phyloP scores from a whole-genome alignment of 768 basidiomycete genomes.

The Pulveroboletus sp. region DNA sequence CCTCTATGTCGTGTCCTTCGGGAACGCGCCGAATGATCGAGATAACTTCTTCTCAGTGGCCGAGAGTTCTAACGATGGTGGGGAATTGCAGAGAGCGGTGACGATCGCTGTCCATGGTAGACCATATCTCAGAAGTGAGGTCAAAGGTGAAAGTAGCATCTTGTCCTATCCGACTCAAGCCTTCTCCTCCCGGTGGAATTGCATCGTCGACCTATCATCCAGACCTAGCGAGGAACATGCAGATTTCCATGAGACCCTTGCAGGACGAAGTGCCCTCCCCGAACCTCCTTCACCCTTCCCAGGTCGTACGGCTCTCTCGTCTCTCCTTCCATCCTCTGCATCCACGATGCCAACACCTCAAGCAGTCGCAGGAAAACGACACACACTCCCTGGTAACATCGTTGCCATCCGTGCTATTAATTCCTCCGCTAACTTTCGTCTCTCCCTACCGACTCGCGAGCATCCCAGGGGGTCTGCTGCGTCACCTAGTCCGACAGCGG shows the following conservation, averaged over 20 bases:
- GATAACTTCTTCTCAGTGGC: constrained; percentile 33
- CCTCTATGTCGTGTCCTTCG: constrained; percentile 83
- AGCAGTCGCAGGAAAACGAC: constrained; percentile 54
- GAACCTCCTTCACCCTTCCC: constrained; percentile 83
- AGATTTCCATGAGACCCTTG: constrained; percentile 13
- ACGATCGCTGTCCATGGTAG: constrained; percentile 75
- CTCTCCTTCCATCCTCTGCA: constrained; percentile 25
- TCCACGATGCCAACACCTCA: constrained; percentile 21
- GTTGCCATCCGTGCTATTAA: constrained; percentile 29
- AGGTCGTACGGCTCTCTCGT: constrained; percentile 25
- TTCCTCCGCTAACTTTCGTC: constrained; percentile 13
- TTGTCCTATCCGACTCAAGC: constrained; percentile 58
- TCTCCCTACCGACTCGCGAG: constrained; percentile 29
- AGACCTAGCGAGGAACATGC: constrained; percentile 21
- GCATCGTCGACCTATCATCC: constrained; percentile 71
- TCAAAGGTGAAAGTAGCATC: constrained; percentile 12
- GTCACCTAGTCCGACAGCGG: constrained; percentile 2
- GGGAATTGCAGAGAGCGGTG: constrained; percentile 68
- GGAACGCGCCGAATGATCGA: constrained; percentile 56
- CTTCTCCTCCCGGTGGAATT: constrained; percentile 89
- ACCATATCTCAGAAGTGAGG: constrained; percentile 45
- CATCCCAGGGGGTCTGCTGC: constrained; percentile 12
- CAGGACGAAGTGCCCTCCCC: constrained; percentile 46
- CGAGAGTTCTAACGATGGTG: constrained; percentile 29
- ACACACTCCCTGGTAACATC: constrained; percentile 41